Evolutionary conservation across 2,329 filamentous ascomycete genomes (phyloP).

Genomic region (Calonectria leucothoes): DNA sequence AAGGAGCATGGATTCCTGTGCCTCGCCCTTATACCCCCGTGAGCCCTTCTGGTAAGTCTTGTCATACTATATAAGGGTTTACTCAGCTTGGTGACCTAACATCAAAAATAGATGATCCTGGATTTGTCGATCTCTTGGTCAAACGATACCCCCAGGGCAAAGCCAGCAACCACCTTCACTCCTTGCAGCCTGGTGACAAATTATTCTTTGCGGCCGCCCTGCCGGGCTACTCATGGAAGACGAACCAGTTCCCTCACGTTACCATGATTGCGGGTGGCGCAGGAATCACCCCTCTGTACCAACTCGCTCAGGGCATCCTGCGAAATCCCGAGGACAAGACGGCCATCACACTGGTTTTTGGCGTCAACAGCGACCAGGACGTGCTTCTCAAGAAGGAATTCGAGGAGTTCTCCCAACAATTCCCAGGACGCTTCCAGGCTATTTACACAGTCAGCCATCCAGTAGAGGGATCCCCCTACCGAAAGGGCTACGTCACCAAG

Average conservation of each 20-base stretch:
- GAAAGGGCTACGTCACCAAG: slow-evolving; percentile 69
- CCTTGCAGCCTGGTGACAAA: slow-evolving; percentile 69
- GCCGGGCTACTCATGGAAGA: slow-evolving; percentile 64
- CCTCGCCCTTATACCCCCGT: slow-evolving; percentile 76
- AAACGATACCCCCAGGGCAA: slow-evolving; percentile 77
- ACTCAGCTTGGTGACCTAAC: slow-evolving; percentile 33
- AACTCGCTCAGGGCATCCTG: slow-evolving; percentile 72
- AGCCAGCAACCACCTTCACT: slow-evolving; percentile 74
- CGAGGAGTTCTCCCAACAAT: slow-evolving; percentile 60
- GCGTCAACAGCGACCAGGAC: slow-evolving; percentile 73
- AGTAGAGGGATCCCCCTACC: slow-evolving; percentile 51
- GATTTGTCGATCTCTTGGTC: slow-evolving; percentile 72
- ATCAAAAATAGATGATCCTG: slow-evolving; percentile 58
- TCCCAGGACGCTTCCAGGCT: slow-evolving; percentile 67
- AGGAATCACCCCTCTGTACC: slow-evolving; percentile 78
- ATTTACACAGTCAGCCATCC: slow-evolving; percentile 68
- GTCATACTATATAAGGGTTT: background rate
- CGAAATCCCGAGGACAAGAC: slow-evolving; percentile 71
- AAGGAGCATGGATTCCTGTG: slow-evolving; percentile 67
- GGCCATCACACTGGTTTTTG: slow-evolving; percentile 72
- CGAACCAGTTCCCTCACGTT: slow-evolving; percentile 63
- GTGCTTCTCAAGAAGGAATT: slow-evolving; percentile 68
- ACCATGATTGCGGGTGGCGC: slow-evolving; percentile 77
- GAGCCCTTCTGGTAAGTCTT: slow-evolving; percentile 58
- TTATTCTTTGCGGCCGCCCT: slow-evolving; percentile 69